A percentile compares a stretch with the other conserved stretches of the same genome.
These are phyloP conservation scores for Synchytrium microbalum DNA, from an alignment of 371 early-diverging fungal species.

Conservation along the genomic window DNA sequence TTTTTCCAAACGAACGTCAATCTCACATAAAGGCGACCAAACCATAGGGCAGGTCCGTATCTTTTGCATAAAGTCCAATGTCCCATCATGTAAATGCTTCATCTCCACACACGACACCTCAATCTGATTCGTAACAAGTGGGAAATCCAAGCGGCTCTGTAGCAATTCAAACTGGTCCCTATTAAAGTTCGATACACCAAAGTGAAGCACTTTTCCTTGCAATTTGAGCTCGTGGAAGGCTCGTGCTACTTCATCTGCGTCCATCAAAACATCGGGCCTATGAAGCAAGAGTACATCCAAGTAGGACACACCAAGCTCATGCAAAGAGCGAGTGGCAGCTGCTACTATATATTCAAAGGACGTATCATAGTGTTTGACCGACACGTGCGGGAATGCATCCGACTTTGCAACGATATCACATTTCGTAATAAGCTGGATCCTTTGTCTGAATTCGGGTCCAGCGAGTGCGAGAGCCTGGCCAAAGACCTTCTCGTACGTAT, in stretches of 20 bases:
- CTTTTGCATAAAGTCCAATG: slow-evolving; percentile 10
- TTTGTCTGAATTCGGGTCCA: slow-evolving; percentile 22
- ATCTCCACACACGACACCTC: slow-evolving; percentile 15
- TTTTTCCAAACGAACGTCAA: too few relatives aligned
- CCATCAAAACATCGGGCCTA: slow-evolving; percentile 34
- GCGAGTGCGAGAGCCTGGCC: slow-evolving; percentile 30
- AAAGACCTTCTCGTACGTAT: slow-evolving; percentile 30
- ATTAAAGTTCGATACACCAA: slow-evolving; percentile 30
- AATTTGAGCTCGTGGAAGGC: slow-evolving; percentile 14
- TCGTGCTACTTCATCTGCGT: slow-evolving; percentile 26
- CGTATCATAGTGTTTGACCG: slow-evolving; percentile 31
- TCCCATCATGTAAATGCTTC: slow-evolving; percentile 16
- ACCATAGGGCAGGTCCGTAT: slow-evolving; percentile 24
- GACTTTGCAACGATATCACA: slow-evolving; percentile 18
- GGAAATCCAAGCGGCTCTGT: slow-evolving; percentile 17
- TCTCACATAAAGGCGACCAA: slow-evolving; percentile 35
- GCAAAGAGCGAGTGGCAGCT: slow-evolving; percentile 19
- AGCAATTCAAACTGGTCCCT: slow-evolving; percentile 18
- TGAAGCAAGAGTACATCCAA: slow-evolving; percentile 31
- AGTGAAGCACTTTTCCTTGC: slow-evolving; percentile 17
- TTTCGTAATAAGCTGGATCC: slow-evolving; percentile 26
- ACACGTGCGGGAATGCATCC: slow-evolving; percentile 10
- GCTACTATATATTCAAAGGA: slow-evolving; percentile 25
- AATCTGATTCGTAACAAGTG: slow-evolving; percentile 29
- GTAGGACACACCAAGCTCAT: slow-evolving; percentile 20